These are phyloP conservation scores for Ilyonectria robusta DNA, from an alignment of 2,329 filamentous ascomycete genomes.

Conservation along the genomic window DNA sequence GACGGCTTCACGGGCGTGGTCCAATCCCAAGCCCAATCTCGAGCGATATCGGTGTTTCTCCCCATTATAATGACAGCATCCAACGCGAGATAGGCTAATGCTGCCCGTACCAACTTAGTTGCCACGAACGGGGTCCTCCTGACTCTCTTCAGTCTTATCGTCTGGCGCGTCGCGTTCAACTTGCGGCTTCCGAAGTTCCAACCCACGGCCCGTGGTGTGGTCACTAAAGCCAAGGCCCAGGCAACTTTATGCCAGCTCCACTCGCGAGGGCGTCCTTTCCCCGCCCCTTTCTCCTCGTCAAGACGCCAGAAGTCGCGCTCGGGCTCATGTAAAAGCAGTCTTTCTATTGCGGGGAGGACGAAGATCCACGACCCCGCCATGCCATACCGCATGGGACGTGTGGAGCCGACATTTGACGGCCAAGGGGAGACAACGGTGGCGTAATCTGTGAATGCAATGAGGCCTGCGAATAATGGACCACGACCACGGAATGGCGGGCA, in stretches of 20 bases:
- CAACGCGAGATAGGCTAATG: conserved; percentile 20
- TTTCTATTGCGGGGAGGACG: conserved; percentile 29
- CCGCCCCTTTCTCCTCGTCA: conserved; percentile 15
- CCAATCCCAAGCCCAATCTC: conserved; percentile 20
- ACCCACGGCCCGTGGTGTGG: conserved; percentile 28
- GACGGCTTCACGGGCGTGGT: neutral
- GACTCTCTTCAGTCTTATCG: neutral
- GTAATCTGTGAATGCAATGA: conserved; percentile 22
- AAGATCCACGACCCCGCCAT: conserved; percentile 34
- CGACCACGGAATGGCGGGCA: conserved; percentile 26
- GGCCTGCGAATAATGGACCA: conserved; percentile 12
- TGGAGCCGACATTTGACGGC: conserved; percentile 25
- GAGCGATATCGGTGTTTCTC: neutral
- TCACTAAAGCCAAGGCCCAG: conserved; percentile 27
- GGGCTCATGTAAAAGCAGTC: conserved; percentile 26
- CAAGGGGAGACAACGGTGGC: conserved; percentile 26
- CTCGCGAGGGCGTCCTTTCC: conserved; percentile 7
- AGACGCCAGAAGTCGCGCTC: conserved; percentile 30
- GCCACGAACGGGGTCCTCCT: neutral
- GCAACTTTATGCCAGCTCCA: conserved; percentile 22
- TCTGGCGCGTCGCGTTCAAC: neutral
- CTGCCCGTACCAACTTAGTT: neutral
- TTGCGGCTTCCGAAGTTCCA: conserved; percentile 32
- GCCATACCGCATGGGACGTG: conserved; percentile 32
- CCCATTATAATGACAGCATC: conserved; percentile 20